Evolutionary conservation across 148 eudicot species (phyloP).

Genomic region (Cornus suecica): DNA sequence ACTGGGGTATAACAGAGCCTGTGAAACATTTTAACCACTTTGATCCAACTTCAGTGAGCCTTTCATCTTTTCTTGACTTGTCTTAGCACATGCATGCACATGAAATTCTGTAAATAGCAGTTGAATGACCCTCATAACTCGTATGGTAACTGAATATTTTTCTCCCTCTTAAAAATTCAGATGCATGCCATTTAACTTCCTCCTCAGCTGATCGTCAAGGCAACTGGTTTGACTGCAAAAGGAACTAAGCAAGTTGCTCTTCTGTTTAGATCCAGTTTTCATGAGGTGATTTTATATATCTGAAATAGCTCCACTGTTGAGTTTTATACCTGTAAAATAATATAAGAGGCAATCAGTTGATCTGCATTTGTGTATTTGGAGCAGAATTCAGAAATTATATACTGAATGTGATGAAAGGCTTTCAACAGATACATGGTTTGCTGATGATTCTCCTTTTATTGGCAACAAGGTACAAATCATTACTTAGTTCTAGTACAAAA

Average conservation of each 20-base stretch:
- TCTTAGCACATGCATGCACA: too few relatives aligned
- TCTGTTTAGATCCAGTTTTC: conserved; percentile 70
- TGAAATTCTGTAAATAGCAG: neutral
- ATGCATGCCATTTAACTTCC: conserved; percentile 72
- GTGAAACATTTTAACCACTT: conserved; percentile 60
- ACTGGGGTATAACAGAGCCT: conserved; percentile 60
- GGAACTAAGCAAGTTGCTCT: conserved; percentile 64
- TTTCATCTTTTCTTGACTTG: conserved; percentile 8
- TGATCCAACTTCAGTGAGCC: conserved; percentile 80
- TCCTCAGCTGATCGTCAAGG: conserved; percentile 72
- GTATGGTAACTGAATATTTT: neutral
- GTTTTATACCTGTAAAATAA: too few relatives aligned
- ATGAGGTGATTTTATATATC: conserved; percentile 46
- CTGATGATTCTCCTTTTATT: conserved; percentile 76
- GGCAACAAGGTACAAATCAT: conserved; percentile 63
- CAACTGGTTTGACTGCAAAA: conserved; percentile 66
- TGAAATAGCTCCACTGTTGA: neutral
- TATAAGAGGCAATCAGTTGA: too few relatives aligned
- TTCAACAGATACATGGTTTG: conserved; percentile 99
- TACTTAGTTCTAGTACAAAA: too few relatives aligned
- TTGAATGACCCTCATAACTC: neutral
- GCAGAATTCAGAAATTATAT: conserved; percentile 76
- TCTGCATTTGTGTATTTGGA: too few relatives aligned
- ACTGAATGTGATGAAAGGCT: conserved; percentile 60
- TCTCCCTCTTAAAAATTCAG: conserved; percentile 30